phyloP scores from a whole-genome alignment of 305 asterid species.

The Rubia balearica region DNA sequence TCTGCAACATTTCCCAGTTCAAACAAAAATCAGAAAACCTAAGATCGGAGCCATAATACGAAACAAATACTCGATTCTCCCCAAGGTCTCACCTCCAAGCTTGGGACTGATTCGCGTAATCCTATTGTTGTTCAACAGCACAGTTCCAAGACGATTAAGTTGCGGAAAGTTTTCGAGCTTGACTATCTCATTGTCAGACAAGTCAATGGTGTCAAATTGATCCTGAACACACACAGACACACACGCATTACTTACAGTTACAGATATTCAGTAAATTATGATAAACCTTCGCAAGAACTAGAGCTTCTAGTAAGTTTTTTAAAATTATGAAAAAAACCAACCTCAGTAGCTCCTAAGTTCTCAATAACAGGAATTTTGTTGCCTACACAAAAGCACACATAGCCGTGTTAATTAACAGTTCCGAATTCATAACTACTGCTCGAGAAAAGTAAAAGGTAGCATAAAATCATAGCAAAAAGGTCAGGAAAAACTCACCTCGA shows the following conservation, averaged over 20 bases:
- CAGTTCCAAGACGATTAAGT: conserved; percentile 74
- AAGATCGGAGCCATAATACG: conserved; percentile 1
- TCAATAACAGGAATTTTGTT: conserved; percentile 87
- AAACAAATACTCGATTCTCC: background rate
- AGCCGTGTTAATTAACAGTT: background rate
- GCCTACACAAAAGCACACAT: conserved; percentile 33
- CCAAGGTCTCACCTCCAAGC: conserved; percentile 59
- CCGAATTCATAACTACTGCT: background rate
- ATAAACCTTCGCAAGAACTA: background rate
- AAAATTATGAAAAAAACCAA: conserved; percentile 16
- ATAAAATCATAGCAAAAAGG: background rate
- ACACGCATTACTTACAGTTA: background rate
- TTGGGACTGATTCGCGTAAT: conserved; percentile 88
- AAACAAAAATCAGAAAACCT: background rate
- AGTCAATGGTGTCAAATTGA: conserved; percentile 91
- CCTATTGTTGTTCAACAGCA: conserved; percentile 84
- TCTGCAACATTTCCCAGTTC: conserved; percentile 40
- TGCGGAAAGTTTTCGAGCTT: conserved; percentile 87
- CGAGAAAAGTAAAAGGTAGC: background rate
- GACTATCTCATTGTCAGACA: conserved; percentile 97
- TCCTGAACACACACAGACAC: conserved; percentile 39
- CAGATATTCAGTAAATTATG: background rate
- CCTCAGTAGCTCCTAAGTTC: conserved; percentile 97
- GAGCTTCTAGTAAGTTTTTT: background rate
- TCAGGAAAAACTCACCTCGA: conserved; percentile 42